These are phyloP conservation scores for Nothophoma quercina DNA, from an alignment of 2,329 filamentous ascomycete species.

Conservation along the genomic window DNA sequence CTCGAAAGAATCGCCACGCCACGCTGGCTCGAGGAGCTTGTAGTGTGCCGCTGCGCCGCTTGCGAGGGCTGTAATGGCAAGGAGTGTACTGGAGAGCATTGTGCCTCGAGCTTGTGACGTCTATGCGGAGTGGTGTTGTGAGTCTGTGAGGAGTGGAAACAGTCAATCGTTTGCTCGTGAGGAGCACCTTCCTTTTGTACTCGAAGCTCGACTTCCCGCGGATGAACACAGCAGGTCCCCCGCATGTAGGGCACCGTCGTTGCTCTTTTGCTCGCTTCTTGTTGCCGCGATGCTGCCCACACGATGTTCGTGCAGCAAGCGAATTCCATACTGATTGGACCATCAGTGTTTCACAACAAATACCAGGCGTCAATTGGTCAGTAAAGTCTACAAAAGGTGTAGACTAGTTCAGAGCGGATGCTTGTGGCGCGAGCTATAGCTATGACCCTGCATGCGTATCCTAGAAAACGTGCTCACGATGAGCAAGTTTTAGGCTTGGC, in stretches of 20 bases:
- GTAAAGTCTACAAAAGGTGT: constrained; percentile 2
- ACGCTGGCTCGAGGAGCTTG: constrained; percentile 51
- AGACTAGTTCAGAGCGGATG: constrained; percentile 8
- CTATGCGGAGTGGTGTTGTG: not conserved
- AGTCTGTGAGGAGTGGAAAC: not conserved
- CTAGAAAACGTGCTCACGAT: constrained; percentile 33
- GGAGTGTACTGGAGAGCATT: constrained; percentile 32
- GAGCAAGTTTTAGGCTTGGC: constrained; percentile 38
- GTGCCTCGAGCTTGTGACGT: not conserved
- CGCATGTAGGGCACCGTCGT: constrained; percentile 10
- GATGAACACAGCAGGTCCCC: not conserved
- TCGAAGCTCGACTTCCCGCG: not conserved
- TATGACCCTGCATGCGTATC: constrained; percentile 24
- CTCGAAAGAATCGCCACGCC: constrained; percentile 54
- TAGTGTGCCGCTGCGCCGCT: constrained; percentile 53
- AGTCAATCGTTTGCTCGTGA: not conserved
- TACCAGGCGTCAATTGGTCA: not conserved
- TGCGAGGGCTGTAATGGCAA: constrained; percentile 33
- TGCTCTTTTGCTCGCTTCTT: constrained; percentile 5
- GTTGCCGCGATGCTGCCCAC: constrained; percentile 1
- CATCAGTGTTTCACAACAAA: not conserved
- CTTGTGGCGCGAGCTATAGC: constrained; percentile 38
- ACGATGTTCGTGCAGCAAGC: not conserved
- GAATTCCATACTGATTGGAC: constrained; percentile 1
- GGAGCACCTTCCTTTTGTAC: constrained; percentile 7